Evolutionary conservation across 2,329 filamentous ascomycete genomes (phyloP), one percentile per base, ranked within the genome.

Genomic region (Aureobasidium sp.): DNA sequence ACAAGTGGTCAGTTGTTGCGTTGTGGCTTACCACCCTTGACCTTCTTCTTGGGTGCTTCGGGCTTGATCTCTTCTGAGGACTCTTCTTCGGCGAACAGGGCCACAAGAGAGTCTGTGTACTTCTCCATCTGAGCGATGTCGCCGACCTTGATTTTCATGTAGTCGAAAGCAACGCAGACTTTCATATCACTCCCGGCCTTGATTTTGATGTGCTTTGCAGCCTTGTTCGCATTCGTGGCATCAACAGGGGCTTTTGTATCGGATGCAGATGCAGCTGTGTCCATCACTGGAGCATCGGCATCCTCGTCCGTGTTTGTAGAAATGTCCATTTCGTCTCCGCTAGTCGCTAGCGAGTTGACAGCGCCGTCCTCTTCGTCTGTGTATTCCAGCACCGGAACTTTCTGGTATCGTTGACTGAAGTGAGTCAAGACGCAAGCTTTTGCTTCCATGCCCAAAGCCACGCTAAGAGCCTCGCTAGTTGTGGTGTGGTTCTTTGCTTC

Each of bases 381-480:
- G 27, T 71, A 70, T 63, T 83, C 78, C 4, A 84, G 73, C 2
- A 80, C 77, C 1, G 83, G 86, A 37, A 85, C 79, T 75, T 93
- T 93, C 69, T 90, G 88, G 74, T 99, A 99, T 8, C 94, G 83
- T 77, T 99, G 94, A 61, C 87, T 92, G 76, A 99, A 99, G 74
- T 99, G 94, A 8, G 94, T 99, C 53, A 99, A 80, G 61, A 99
- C 77, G 17, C 94, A 87, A 17, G 89, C 82, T 66, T 87, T 84
- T 0, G 92, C 94, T 32, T 82, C 75, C 94, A 99, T 99, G 50
- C 79, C 76, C 13, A 82, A 80, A 1, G 88, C 93, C 3, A 97
- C 83, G 48, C 79, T 81, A 3, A 99, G 82, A 0, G 94, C 94
- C 77, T 99, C 94, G 15, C 83, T 83, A 65, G 91, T 90, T 9